Evolutionary conservation across 768 basidiomycete species (phyloP), one percentile per base, ranked within the genome.

Genomic region (Russula brevipes): DNA sequence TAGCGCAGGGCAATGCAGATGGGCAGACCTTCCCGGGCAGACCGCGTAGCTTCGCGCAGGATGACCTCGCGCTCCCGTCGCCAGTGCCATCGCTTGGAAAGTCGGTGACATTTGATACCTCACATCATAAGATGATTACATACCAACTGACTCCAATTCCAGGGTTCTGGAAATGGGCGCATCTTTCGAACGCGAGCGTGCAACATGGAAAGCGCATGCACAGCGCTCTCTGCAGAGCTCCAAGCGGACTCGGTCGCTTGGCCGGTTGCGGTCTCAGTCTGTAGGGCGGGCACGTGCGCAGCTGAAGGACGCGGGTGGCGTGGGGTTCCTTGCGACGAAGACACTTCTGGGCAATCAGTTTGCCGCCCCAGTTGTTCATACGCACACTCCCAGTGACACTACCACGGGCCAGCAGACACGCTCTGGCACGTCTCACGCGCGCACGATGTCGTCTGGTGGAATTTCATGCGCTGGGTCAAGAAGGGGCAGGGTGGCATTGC

Each of bases 81-180:
- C 84, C 85, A 3, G 81, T 80, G 3, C 82, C 84, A 35, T 88
- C 88, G 4, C 72, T 91, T 4, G 65, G 70, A 45, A 75, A 74
- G 79, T 80, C 66, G 57, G 79, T 73, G 17, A 41, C 31, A 49
- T 44, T 38, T 24, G 42, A 10, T 65, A 19, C 52, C 39, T 44
- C 17, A 36, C 3, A 51, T 55, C 5, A 9, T 16, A 24, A 46
- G 17, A 17, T 38, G 3, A 41, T 33, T 11, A 12, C 38, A 12
- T 35, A 10, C 4, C 30, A 39, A 35, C 19, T 58, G 31, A 49
- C 24, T 57, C 33, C 30, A 31, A 41, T 33, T 39, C 10, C 64
- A 91, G 89, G 68, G 88, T 90, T 30, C 75, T 91, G 10, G 81
- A 83, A 63, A 87, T 89, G 64, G 82, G 85, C 11, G 76, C 82